These are phyloP conservation scores for Colletotrichum orchidophilum DNA, from an alignment of 2,329 filamentous ascomycete species.

Conservation along the genomic window DNA sequence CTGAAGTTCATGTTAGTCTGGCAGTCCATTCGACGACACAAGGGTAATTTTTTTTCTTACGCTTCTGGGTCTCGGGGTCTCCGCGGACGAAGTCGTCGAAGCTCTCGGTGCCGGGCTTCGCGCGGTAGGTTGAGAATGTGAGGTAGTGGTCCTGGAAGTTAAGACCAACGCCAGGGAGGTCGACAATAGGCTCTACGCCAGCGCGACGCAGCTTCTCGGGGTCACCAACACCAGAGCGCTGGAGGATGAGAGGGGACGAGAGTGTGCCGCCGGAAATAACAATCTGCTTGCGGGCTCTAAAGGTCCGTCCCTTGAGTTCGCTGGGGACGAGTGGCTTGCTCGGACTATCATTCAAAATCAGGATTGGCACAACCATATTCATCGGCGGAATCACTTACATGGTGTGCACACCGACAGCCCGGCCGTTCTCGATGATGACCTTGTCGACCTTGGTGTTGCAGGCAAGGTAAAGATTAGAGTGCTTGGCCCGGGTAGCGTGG, in stretches of 20 bases:
- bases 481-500: slow-evolving; percentile 76
- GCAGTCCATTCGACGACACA: neutral
- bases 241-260: slow-evolving; percentile 78
- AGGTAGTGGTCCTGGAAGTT: slow-evolving; percentile 84
- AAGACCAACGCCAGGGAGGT: slow-evolving; percentile 77
- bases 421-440: slow-evolving; percentile 76
- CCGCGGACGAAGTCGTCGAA: slow-evolving; percentile 85
- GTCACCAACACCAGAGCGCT: slow-evolving; percentile 79
- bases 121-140: slow-evolving; percentile 75
- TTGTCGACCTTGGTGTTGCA: slow-evolving; percentile 83
- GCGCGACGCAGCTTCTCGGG: slow-evolving; percentile 74
- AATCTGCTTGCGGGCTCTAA: slow-evolving; percentile 77
- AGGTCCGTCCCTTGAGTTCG: slow-evolving; percentile 62
- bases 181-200: slow-evolving; percentile 74
- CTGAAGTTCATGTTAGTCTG: slow-evolving; percentile 41
- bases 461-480: slow-evolving; percentile 76
- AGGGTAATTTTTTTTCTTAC: slow-evolving; percentile 42
- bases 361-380: neutral
- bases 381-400: slow-evolving; percentile 54
- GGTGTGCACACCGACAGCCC: slow-evolving; percentile 76
- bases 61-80: slow-evolving; percentile 76
- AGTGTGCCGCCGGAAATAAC: slow-evolving; percentile 78
- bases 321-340: slow-evolving; percentile 73
- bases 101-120: slow-evolving; percentile 78
- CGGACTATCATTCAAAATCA: slow-evolving; percentile 42